Evolutionary conservation across 768 basidiomycete genomes (phyloP), one percentile per base, ranked within the genome.

Genomic region (Gautieria morchelliformis): DNA sequence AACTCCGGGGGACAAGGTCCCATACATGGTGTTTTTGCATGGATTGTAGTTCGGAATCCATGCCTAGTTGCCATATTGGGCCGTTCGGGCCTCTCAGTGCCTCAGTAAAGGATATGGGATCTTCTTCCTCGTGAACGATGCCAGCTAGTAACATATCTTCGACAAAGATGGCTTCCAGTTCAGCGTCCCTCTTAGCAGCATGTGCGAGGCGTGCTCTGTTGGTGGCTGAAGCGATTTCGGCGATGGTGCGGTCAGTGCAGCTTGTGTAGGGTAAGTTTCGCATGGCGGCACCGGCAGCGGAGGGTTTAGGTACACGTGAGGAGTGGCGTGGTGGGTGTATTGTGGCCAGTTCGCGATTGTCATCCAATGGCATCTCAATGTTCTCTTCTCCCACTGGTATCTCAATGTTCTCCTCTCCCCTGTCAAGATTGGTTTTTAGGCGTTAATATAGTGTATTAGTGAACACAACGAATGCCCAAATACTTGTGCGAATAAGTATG

Each of bases 31-130:
- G 27, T 5, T 27, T 27, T 27, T 27, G 27, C 27, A 27, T 27
- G 27, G 27, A 27, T 27, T 27, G 27, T 27, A 27, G 27, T 27
- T 27, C 27, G 27, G 27, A 27, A 27, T 27, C 27, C 27, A 27
- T 27, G 27, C 56, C n/a, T n/a, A n/a, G n/a, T n/a, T n/a, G n/a
- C n/a, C n/a, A n/a, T n/a, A n/a, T n/a, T n/a, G n/a, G n/a, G n/a
- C n/a, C n/a, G n/a, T n/a, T n/a, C n/a, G n/a, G n/a, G n/a, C n/a
- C 58, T 0, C 37, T 42, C 50, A 66, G 58, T 7, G 68, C 67
- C 17, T 68, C 40, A 4, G 40, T 65, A 0, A 33, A 20, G 17
- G 54, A 63, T 0, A 60, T 60, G 2, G 42, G 20, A 0, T 67
- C 66, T 20, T 68, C 65, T 20, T 62, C 61, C 0, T 50, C 53